A percentile compares a stretch with the other conserved stretches of the same genome.
Evolutionary conservation across 495 filamentous ascomycete species (phyloP).

Genomic region (Darksidea phi): DNA sequence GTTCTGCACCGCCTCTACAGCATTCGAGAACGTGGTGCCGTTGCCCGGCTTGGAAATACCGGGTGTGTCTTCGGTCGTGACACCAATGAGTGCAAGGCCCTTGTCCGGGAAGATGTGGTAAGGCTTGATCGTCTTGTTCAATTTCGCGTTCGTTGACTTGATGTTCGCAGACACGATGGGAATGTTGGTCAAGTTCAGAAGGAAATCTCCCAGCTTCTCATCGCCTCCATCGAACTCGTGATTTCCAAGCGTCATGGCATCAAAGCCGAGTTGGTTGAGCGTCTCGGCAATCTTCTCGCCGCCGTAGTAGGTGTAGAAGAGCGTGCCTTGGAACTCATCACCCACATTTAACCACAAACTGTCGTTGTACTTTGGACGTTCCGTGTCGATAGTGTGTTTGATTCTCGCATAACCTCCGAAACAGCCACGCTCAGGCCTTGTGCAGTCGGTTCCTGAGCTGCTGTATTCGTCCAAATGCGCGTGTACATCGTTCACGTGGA

Average conservation of each 20-base stretch:
- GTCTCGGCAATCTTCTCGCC: conserved; percentile 63
- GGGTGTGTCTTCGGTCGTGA: conserved; percentile 55
- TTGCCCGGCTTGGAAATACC: conserved; percentile 52
- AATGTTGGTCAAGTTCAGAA: conserved; percentile 55
- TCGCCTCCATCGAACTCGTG: conserved; percentile 59
- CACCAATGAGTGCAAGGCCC: conserved; percentile 56
- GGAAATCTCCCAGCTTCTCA: conserved; percentile 51
- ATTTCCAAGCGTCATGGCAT: conserved; percentile 61
- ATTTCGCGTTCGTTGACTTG: conserved; percentile 48
- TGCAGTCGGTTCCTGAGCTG: conserved; percentile 56
- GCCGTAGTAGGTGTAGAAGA: conserved; percentile 58
- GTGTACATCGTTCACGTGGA: conserved; percentile 64
- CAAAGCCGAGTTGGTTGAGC: conserved; percentile 58
- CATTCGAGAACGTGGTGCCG: conserved; percentile 49
- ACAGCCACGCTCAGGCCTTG: conserved; percentile 51
- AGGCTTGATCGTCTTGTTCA: conserved; percentile 56
- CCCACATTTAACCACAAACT: conserved; percentile 57
- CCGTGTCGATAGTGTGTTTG: conserved; percentile 52
- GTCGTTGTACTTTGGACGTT: conserved; percentile 52
- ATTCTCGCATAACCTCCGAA: conserved; percentile 60
- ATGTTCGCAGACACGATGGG: conserved; percentile 59
- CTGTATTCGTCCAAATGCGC: conserved; percentile 55
- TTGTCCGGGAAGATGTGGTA: conserved; percentile 58
- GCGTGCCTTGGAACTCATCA: conserved; percentile 61
- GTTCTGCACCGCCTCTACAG: conserved; percentile 48